Conservation (phyloP, 2,329 filamentous ascomycete genomes). For the Graphiopsis chlorocephala region DNA sequence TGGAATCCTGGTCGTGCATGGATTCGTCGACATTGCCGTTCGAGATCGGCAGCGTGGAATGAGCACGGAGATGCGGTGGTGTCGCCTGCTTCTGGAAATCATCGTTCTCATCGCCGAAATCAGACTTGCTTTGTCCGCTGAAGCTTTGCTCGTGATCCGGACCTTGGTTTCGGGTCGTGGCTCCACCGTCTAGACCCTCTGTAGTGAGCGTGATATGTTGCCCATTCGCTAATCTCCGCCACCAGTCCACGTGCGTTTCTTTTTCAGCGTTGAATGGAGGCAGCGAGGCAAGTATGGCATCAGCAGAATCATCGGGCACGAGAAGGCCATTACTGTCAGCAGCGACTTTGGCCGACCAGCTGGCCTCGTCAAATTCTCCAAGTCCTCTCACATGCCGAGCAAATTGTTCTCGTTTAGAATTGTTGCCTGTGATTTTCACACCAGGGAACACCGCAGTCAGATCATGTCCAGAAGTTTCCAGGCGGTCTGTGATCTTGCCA, state of each 20-base stretch:
- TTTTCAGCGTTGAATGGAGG: neutral
- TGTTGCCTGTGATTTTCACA: slow-evolving; percentile 44
- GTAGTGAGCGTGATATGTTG: neutral
- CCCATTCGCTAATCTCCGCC: slow-evolving; percentile 34
- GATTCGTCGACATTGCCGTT: neutral
- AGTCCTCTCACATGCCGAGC: slow-evolving; percentile 55
- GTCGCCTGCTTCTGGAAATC: slow-evolving; percentile 29
- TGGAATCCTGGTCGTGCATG: slow-evolving; percentile 31
- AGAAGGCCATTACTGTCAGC: neutral
- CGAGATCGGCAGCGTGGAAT: neutral
- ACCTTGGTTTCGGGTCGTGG: neutral
- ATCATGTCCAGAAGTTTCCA: slow-evolving; percentile 56
- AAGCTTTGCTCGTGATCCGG: neutral
- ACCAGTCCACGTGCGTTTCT: slow-evolving; percentile 31
- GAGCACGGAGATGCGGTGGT: slow-evolving; percentile 22
- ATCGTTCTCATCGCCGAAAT: slow-evolving; percentile 13
- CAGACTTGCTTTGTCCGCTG: neutral
- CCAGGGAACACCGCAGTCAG: slow-evolving; percentile 57
- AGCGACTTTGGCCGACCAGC: slow-evolving; percentile 34
- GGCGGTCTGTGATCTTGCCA: slow-evolving; percentile 56
- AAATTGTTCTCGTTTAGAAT: slow-evolving; percentile 47
- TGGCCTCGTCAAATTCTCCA: slow-evolving; percentile 50
- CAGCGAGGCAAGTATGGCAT: slow-evolving; percentile 11
- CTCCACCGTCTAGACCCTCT: neutral
- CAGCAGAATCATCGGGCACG: neutral